These are phyloP conservation scores for Aspergillus pseudoviridinutans DNA, from an alignment of 2,329 filamentous ascomycete genomes.

Conservation along the genomic window DNA sequence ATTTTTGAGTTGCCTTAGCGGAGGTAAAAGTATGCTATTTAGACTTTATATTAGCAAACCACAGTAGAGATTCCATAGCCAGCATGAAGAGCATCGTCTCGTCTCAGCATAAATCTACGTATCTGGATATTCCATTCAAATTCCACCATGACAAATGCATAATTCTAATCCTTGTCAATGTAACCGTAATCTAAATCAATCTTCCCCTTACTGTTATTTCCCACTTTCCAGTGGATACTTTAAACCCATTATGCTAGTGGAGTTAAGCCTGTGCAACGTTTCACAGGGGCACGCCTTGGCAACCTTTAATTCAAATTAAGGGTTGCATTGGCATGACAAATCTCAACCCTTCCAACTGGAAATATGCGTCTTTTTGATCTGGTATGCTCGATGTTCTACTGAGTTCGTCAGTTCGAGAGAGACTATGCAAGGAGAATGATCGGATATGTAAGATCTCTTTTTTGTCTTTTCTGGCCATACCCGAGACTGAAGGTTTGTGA, in stretches of 20 bases:
- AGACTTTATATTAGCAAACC: not conserved
- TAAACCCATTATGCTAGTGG: constrained; percentile 33
- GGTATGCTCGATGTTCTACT: not conserved
- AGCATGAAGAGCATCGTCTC: not conserved
- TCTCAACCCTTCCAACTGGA: constrained; percentile 12
- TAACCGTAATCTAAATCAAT: not conserved
- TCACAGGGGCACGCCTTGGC: constrained; percentile 28
- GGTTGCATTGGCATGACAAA: constrained; percentile 26
- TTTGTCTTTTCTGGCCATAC: not conserved
- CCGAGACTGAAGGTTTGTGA: not conserved
- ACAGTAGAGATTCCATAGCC: too few relatives aligned
- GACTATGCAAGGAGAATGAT: constrained; percentile 6
- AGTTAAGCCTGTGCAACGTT: constrained; percentile 38
- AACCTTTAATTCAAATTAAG: constrained; percentile 27
- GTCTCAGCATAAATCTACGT: too few relatives aligned
- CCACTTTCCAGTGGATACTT: constrained; percentile 12
- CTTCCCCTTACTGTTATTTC: not conserved
- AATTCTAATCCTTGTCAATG: not conserved
- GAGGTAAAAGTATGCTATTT: not conserved
- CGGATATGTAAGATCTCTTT: not conserved
- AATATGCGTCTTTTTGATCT: not conserved
- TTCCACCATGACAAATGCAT: not conserved
- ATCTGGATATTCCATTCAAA: not conserved
- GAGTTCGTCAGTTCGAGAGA: constrained; percentile 7
- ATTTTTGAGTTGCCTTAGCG: not conserved